These are phyloP conservation scores for Lagenaria siceraria DNA, from an alignment of 306 rosid species.

Conservation along the genomic window DNA sequence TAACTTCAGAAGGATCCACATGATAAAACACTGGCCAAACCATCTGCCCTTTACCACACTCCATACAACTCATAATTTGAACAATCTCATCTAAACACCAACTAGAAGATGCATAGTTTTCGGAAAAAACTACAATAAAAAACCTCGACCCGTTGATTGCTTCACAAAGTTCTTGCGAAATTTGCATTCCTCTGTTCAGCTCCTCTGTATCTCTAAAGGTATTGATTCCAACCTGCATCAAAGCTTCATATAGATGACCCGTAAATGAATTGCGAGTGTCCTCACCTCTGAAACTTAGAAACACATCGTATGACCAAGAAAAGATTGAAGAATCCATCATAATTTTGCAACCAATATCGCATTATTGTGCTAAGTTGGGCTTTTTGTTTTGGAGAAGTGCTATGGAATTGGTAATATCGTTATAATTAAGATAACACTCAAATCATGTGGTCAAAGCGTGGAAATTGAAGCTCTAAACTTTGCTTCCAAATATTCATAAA, in stretches of 20 bases:
- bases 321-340: background rate
- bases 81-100: background rate
- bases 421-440: too few species aligned
- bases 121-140: background rate
- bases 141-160: background rate
- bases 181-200: background rate
- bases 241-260: background rate
- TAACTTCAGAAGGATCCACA: background rate
- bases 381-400: too few species aligned
- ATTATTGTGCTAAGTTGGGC: too few species aligned
- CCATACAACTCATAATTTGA: background rate
- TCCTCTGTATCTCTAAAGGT: background rate
- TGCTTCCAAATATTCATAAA: too few species aligned
- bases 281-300: background rate
- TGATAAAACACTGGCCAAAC: background rate
- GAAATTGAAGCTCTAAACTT: too few species aligned
- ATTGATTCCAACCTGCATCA: background rate
- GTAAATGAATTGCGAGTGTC: too few species aligned
- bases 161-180: background rate
- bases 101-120: background rate
- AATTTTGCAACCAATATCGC: too few species aligned
- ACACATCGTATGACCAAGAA: background rate
- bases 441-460: too few species aligned
- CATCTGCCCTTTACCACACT: background rate
- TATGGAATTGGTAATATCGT: too few species aligned